phyloP scores from a whole-genome alignment of 1,139 yeast genomes.

The Pichia sp. region DNA sequence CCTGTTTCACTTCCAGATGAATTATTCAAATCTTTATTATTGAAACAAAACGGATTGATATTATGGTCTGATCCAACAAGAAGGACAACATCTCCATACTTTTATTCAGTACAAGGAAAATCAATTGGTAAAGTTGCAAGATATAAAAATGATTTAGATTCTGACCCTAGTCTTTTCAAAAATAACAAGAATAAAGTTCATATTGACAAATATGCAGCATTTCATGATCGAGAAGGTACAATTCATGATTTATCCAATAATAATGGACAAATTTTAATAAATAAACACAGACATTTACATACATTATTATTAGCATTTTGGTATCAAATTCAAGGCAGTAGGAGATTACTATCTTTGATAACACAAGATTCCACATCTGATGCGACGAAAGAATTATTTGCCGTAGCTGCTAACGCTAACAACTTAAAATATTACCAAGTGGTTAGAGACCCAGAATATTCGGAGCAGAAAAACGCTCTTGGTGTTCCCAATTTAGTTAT shows the following conservation, averaged over 20 bases:
- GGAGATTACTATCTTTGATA: constrained; percentile 47
- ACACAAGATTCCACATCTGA: constrained; percentile 61
- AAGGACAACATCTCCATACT: constrained; percentile 38
- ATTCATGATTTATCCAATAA: constrained; percentile 49
- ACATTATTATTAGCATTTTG: constrained; percentile 46
- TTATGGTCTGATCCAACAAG: constrained; percentile 46
- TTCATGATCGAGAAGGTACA: constrained; percentile 49
- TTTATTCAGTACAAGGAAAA: constrained; percentile 47
- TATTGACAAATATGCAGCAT: constrained; percentile 10
- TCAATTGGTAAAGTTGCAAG: constrained; percentile 28
- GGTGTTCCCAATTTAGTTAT: constrained; percentile 37
- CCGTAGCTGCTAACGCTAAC: constrained; percentile 50
- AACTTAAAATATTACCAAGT: constrained; percentile 47
- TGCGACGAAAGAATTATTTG: constrained; percentile 59
- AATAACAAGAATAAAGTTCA: constrained; percentile 16
- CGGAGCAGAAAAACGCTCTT: constrained; percentile 28
- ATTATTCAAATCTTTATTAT: constrained; percentile 36
- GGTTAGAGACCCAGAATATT: constrained; percentile 23
- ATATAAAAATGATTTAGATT: constrained; percentile 20
- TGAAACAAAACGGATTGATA: constrained; percentile 32
- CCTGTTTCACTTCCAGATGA: constrained; percentile 51
- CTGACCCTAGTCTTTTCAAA: constrained; percentile 13
- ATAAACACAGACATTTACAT: constrained; percentile 44
- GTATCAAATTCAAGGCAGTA: constrained; percentile 47
- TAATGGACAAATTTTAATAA: constrained; percentile 49